Evolutionary conservation across 2,329 filamentous ascomycete species (phyloP).

Genomic region (Clathrospora elynae): DNA sequence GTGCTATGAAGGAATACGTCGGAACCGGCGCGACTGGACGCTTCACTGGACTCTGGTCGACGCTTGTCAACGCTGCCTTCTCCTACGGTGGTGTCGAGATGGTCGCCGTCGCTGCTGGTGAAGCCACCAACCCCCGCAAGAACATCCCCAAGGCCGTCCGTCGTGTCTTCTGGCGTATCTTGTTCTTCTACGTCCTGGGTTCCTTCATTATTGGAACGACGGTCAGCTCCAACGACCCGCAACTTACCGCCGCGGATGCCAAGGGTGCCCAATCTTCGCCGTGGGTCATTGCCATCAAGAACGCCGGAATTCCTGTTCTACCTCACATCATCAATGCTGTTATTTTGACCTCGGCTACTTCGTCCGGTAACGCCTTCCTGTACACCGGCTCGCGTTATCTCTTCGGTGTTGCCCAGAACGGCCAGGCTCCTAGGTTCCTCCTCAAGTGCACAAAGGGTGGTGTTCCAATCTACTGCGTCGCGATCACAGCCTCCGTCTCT

Average conservation of each 20-base stretch:
- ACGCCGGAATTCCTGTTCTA: slow-evolving; percentile 69
- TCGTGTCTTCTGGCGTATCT: slow-evolving; percentile 60
- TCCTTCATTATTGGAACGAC: slow-evolving; percentile 64
- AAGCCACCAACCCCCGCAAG: slow-evolving; percentile 45
- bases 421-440: slow-evolving; percentile 59
- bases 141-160: slow-evolving; percentile 61
- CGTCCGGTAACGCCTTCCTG: slow-evolving; percentile 70
- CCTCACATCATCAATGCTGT: slow-evolving; percentile 77
- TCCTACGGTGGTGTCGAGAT: slow-evolving; percentile 47
- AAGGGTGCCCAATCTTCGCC: slow-evolving; percentile 45
- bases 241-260: slow-evolving; percentile 54
- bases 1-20: slow-evolving; percentile 55
- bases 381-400: slow-evolving; percentile 60
- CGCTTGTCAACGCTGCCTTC: slow-evolving; percentile 60
- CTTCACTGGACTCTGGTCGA: slow-evolving; percentile 65
- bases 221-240: slow-evolving; percentile 60
- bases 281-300: slow-evolving; percentile 68
- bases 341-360: slow-evolving; percentile 73
- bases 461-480: slow-evolving; percentile 50
- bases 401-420: slow-evolving; percentile 56
- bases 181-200: slow-evolving; percentile 60
- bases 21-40: slow-evolving; percentile 64
- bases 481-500: slow-evolving; percentile 49
- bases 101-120: slow-evolving; percentile 47
- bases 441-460: slow-evolving; percentile 54